Base-by-base conservation (phyloP, 176 grass and related monocot species). In the Saccharum spontaneum region DNA sequence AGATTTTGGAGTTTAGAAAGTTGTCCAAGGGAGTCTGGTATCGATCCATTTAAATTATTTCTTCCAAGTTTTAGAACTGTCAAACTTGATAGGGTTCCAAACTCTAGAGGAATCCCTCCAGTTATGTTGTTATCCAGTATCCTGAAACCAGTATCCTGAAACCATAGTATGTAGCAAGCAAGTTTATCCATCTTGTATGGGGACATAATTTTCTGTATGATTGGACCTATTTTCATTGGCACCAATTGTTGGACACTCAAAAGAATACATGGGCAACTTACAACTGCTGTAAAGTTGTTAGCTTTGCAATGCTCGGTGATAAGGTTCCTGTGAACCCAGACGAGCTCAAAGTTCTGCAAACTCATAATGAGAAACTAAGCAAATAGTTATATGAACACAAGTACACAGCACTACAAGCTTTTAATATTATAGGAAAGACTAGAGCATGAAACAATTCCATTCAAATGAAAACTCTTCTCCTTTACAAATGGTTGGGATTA, bases 51-150 rank as follows among this genome's bases (percentile, higher is more conserved):
- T 85, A 98, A 80, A 55, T 23, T 40, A 60, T 98, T 98, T 69
- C 78, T 64, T 88, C 67, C 88, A 68, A 98, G 82, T 34, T 85
- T 90, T 79, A 98, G 80, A 41, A 72, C 90, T 73, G 50, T 89
- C 86, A 98, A 93, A 71, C 84, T 92, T 78, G 87, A 90, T 61
- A 98, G 34, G 73, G 90, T 92, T 48, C 96, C 96, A 40, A 92
- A 82, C 71, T 92, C 83, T 26, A 65, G 76, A 46, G 96, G 96
- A 87, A 98, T 95, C 80, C 43, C 84, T 76, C 96, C 96, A 59
- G 89, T 93, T 87, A 98, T 85, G 65, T 98, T 98, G 67, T 57
- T 87, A 31, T 88, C 80, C 80, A 98, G 71, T 71, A 75, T 83
- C 74, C 96, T 98, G 85, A 39, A 90, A 77, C 45, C n/a, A n/a